Evolutionary conservation across 2,329 filamentous ascomycete genomes (phyloP), one percentile per base, ranked within the genome.

Genomic region (Beauveria medogensis): DNA sequence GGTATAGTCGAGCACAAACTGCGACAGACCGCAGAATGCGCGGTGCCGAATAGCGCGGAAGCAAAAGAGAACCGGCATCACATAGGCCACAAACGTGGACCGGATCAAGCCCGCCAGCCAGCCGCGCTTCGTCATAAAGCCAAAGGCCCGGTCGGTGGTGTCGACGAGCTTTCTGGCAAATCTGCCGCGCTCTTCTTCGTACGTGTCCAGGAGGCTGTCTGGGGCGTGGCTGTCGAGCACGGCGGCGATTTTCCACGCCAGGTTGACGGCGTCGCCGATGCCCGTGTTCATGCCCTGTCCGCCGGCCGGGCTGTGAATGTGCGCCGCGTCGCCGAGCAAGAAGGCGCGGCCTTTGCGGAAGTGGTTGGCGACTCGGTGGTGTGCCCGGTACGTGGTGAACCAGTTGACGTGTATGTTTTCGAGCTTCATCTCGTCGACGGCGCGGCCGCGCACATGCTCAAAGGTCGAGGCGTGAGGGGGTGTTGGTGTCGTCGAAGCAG

Each of bases 261-360:
- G 59, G 55, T 73, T 71, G 30, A 72, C 64, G 16, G 70, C 67
- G 57, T 75, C 73, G 4, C 71, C 70, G 3, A 74, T 69, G 2
- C 70, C 72, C 1, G 69, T 72, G 63, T 75, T 75, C 70, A 74
- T 72, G 2, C 73, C 73, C 56, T 75, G 72, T 0, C 72, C 73
- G 8, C 73, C 73, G 18, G 67, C 68, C 0, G 73, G 73, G 20
- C 67, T 69, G 59, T 73, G 72, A 5, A 71, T 69, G 47, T 75
- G 73, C 8, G 73, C 73, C 5, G 73, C 69, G 61, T 75, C 73
- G 22, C 73, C 73, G 6, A 71, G 67, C 2, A 72, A 61, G 10
- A 72, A 66, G 1, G 76, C 69, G 5, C 76, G 72, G 3, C 75
- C 73, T 5, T 67, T 1, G 41, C 55, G 60, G 30, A 62, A 62